These are phyloP conservation scores for Aureobasidium vineae DNA, from an alignment of 2,329 filamentous ascomycete species.

Conservation along the genomic window DNA sequence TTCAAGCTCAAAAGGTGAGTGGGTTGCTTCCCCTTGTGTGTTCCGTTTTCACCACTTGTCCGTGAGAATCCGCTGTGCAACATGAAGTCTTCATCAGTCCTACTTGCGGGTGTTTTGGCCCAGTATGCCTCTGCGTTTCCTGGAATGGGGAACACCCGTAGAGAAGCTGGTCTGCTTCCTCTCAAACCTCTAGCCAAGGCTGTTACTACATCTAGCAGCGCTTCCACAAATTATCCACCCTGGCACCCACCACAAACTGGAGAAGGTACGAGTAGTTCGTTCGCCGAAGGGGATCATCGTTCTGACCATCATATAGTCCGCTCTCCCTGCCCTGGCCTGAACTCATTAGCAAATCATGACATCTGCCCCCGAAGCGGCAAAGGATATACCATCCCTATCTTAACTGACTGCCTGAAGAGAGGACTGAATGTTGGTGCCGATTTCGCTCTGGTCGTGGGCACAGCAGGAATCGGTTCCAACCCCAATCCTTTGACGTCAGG, in stretches of 20 bases:
- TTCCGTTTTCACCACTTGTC: background rate
- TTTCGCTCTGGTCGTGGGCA: conserved; percentile 8
- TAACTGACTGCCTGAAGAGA: conserved; percentile 14
- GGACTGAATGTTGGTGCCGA: conserved; percentile 25
- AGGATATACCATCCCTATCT: conserved; percentile 26
- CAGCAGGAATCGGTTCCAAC: conserved; percentile 25
- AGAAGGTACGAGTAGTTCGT: background rate
- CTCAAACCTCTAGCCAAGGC: background rate
- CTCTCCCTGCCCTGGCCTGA: conserved; percentile 23
- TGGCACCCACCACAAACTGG: conserved; percentile 22
- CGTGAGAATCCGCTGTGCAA: background rate
- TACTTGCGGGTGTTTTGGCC: background rate
- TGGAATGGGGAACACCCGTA: conserved; percentile 16
- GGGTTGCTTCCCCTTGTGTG: conserved; percentile 7
- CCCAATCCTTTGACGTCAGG: conserved; percentile 15
- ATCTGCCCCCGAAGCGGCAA: conserved; percentile 26
- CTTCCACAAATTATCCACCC: conserved; percentile 10
- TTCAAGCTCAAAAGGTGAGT: background rate
- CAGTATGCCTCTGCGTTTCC: conserved; percentile 20
- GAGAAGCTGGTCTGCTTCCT: background rate
- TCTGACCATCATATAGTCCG: conserved; percentile 35
- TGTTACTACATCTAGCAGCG: background rate
- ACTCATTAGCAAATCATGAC: conserved; percentile 25
- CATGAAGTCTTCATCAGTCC: conserved; percentile 13
- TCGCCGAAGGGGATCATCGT: background rate